Evolutionary conservation across 2,329 filamentous ascomycete genomes (phyloP), one percentile per base, ranked within the genome.

Genomic region (Microcyclospora tardicrescens): DNA sequence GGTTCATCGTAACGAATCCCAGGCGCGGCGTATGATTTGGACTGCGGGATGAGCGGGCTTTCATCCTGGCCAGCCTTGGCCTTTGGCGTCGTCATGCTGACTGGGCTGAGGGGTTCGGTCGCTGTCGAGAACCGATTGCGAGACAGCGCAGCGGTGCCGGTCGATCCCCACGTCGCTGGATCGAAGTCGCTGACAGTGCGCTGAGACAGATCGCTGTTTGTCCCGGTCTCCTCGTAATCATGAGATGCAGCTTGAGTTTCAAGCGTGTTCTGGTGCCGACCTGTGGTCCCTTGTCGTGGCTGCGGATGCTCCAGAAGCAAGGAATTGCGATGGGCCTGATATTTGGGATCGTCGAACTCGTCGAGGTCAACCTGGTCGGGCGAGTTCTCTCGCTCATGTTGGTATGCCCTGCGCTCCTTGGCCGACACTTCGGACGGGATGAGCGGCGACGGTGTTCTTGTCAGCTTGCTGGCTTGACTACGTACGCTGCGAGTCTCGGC

Each of bases 291-390:
- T 13, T 74, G 77, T 19, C 81, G 69, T 8, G 83, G 83, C 57
- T 87, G 82, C 5, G 83, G 83, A 59, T 89, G 83, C 55, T 85
- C 77, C 30, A 89, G 65, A 52, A 85, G 84, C 40, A 87, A 59
- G 16, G 81, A 86, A 61, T 87, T 84, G 49, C 83, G 78, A 57
- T 87, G 81, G 40, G 81, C 81, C 59, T 81, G 79, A 60, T 87
- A 87, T 59, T 87, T 87, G 34, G 82, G 81, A 49, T 86, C 80
- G 31, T 69, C 66, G 45, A 65, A 57, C 14, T 41, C 44, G 34
- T 54, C 51, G 12, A 47, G 44, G 31, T 52, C 48, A 13, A 54
- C 43, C 33, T 56, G 51, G 10, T 51, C 43, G 8, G 50, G 45
- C 19, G 54, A 49, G 2, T 15, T 16, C 13, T 43, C 47, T 6